Evolutionary conservation across 2,329 filamentous ascomycete species (phyloP), one percentile per base, ranked within the genome.

Genomic region (Thelonectria rubi): DNA sequence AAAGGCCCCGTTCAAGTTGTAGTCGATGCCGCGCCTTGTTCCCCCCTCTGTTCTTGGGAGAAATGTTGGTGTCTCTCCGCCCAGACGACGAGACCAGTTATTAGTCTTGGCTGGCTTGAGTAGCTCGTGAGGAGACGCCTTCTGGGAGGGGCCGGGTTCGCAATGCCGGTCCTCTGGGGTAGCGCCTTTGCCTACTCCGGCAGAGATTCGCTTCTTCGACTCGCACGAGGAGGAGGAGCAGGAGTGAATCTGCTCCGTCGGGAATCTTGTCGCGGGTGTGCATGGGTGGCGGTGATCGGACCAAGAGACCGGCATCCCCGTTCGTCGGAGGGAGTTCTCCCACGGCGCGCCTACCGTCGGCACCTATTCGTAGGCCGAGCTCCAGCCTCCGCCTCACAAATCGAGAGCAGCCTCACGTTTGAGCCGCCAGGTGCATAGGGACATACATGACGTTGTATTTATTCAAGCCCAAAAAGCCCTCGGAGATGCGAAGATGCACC

Each of bases 401-500:
- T n/a, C 42, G 51, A 18, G 40, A 26, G 32, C 18, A 47, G 39
- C 51, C 51, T 55, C 43, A 40, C 14, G 10, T 46, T 24, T 55
- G 20, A 40, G 46, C 46, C 43, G 15, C n/a, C 39, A 20, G 18
- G 18, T 42, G 9, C 17, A 20, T 17, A 14, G 37, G 5, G 5
- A 17, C 15, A 20, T 42, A 9, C 39, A 42, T 42, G n/a, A 20
- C 17, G 11, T 43, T 21, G 20, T 14, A 9, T 7, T 11, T 15
- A 47, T 30, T n/a, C 12, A 37, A 37, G 34, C 6, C 34, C 21
- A 24, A 40, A 30, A 54, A 55, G 32, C 30, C 57, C 56, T 49
- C 55, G 62, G 65, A 61, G 58, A 54, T 40, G 48, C 48, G 55
- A 48, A 45, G 50, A 46, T 46, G n/a, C n/a, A 58, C 46, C 48